Evolutionary conservation across 2,329 filamentous ascomycete species (phyloP).

Genomic region (Penicillium sp.): DNA sequence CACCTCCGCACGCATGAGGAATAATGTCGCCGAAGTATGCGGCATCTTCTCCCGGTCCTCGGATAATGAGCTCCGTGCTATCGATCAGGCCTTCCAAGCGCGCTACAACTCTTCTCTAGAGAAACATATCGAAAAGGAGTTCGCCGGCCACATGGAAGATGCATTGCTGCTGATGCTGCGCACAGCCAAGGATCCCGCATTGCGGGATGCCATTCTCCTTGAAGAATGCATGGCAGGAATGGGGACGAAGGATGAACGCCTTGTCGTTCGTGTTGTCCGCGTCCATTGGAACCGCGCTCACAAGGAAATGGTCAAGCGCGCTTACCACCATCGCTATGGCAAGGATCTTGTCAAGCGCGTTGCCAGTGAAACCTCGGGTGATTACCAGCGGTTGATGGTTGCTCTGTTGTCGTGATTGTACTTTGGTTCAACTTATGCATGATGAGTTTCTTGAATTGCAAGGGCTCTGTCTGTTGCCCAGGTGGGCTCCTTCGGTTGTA

Average conservation of each 20-base stretch:
- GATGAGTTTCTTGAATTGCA: too few relatives aligned
- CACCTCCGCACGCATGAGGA: conserved; percentile 60
- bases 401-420: conserved; percentile 49
- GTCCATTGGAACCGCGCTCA: conserved; percentile 75
- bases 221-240: conserved; percentile 80
- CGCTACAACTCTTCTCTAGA: conserved; percentile 67
- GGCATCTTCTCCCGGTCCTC: conserved; percentile 69
- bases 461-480: too few relatives aligned
- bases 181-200: conserved; percentile 70
- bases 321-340: conserved; percentile 66
- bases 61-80: conserved; percentile 77
- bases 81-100: conserved; percentile 66
- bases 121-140: conserved; percentile 70
- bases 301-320: conserved; percentile 69
- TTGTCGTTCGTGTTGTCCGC: conserved; percentile 71
- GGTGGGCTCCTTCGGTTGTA: too few relatives aligned
- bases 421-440: neutral
- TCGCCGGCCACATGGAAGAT: conserved; percentile 86
- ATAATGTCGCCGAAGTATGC: conserved; percentile 53
- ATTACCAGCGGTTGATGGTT: conserved; percentile 72
- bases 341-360: conserved; percentile 64
- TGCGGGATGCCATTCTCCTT: conserved; percentile 74
- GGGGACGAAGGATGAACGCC: conserved; percentile 77
- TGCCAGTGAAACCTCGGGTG: conserved; percentile 74
- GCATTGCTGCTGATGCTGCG: conserved; percentile 75